Base-by-base conservation (phyloP, 2,329 filamentous ascomycete genomes). In the Xylaria sp. region DNA sequence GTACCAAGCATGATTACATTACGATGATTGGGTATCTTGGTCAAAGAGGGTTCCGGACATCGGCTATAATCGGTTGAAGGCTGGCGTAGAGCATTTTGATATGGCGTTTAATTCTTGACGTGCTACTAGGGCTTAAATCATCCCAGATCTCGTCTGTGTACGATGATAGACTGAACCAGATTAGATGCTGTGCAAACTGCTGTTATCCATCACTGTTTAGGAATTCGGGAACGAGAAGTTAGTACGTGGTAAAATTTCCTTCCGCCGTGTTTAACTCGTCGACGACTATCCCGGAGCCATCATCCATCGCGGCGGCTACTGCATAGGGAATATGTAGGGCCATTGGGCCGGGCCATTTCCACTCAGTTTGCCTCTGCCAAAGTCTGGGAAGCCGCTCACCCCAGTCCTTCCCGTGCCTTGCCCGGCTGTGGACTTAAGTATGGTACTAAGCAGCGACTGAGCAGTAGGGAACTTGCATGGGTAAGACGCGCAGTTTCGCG, bases 141-240 rank as follows among this genome's bases (percentile, higher is more conserved):
- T 90, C 90, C 90, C 90, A 92, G 28, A 92, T 89, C 63, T 91
- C 87, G 74, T 91, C 88, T 0, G 84, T 84, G 71, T 91, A 90
- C 39, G 82, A 79, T 1, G 81, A 83, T 28, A 90, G 79, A 41
- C 81, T 78, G 13, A 86, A 76, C 86, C 87, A 89, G 18, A 79
- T 71, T 28, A 84, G 63, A 55, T 82, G 78, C 36, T 72, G 46
- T 13, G 72, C 67, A 23, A 77, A 67, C 18, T 77, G 72, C 48
- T 64, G 65, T 62, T 69, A 68, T 30, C 60, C 65, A 20, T 65
- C 63, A 52, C 30, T 60, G 25, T 52, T 70, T 15, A 84, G 65
- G 68, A 82, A 85, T 18, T 80, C 76, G 0, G 86, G 85, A 20
- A 83, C 79, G 70, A 88, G n/a, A n/a, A n/a, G n/a, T n/a, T n/a